phyloP scores from a whole-genome alignment of 73 alveolate species.

The Breviolum minutum region DNA sequence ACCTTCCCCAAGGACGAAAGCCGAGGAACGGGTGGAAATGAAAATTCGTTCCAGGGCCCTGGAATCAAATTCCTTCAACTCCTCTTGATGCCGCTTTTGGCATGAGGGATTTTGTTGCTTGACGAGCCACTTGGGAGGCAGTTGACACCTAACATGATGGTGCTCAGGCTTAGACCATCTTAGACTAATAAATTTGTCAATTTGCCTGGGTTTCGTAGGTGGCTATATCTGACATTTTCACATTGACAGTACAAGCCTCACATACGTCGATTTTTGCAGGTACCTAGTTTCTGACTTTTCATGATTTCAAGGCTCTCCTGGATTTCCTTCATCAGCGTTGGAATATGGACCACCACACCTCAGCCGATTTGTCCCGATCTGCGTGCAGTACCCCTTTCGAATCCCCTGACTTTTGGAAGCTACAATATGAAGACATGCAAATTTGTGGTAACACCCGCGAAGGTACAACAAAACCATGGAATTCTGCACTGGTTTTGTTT shows the following conservation, averaged over 20 bases:
- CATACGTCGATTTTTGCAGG: too few relatives aligned
- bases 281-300: not conserved
- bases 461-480: too few relatives aligned
- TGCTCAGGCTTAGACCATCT: too few relatives aligned
- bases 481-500: too few relatives aligned
- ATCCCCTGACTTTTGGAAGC: not conserved
- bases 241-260: not conserved
- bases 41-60: conserved; percentile 82
- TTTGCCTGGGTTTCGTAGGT: too few relatives aligned
- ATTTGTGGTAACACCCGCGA: too few relatives aligned
- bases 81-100: not conserved
- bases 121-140: too few relatives aligned
- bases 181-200: too few relatives aligned
- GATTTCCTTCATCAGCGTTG: conserved; percentile 77
- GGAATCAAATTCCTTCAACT: conserved; percentile 72
- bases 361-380: not conserved
- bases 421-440: too few relatives aligned
- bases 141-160: too few relatives aligned
- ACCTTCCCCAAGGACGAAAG: not conserved
- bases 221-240: not conserved
- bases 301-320: not conserved
- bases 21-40: conserved; percentile 83
- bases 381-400: not conserved
- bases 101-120: not conserved
- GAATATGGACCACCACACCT: conserved; percentile 97